Evolutionary conservation across 768 basidiomycete genomes (phyloP).

Genomic region (Tricholoma terreum): DNA sequence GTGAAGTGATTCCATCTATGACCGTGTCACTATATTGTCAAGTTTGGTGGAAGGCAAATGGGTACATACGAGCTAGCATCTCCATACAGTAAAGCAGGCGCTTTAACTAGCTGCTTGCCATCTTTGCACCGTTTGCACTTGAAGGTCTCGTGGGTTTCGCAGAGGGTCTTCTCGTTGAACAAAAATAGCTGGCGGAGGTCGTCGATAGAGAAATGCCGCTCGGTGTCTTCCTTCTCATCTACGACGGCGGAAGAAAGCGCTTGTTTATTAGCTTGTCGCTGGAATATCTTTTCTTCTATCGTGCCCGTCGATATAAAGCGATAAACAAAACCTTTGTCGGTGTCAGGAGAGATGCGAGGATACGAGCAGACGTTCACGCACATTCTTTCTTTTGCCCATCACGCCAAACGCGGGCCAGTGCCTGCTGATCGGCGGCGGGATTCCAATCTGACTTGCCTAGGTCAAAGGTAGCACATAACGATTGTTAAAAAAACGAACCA

Average conservation of each 20-base stretch:
- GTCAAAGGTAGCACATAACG: background rate
- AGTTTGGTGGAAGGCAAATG: background rate
- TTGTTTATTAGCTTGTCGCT: slow-evolving; percentile 94
- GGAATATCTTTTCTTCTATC: slow-evolving; percentile 99
- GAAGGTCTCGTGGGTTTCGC: slow-evolving; percentile 97
- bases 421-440: slow-evolving; percentile 97
- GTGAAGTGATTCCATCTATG: slow-evolving; percentile 96
- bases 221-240: slow-evolving; percentile 93
- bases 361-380: slow-evolving; percentile 32
- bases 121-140: slow-evolving; percentile 92
- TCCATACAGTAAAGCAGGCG: slow-evolving; percentile 87
- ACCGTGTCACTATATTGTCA: background rate
- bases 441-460: slow-evolving; percentile 76
- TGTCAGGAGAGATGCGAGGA: background rate
- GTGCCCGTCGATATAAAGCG: slow-evolving; percentile 97
- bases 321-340: slow-evolving; percentile 83
- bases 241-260: slow-evolving; percentile 97
- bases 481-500: slow-evolving; percentile 42
- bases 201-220: slow-evolving; percentile 92
- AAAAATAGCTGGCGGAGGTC: slow-evolving; percentile 86
- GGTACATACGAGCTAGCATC: slow-evolving; percentile 92
- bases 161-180: slow-evolving; percentile 82
- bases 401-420: slow-evolving; percentile 97
- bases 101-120: slow-evolving; percentile 79
- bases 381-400: slow-evolving; percentile 99